These are phyloP conservation scores for Pyrenula massariospora DNA, from an alignment of 495 filamentous ascomycete species.

Conservation along the genomic window DNA sequence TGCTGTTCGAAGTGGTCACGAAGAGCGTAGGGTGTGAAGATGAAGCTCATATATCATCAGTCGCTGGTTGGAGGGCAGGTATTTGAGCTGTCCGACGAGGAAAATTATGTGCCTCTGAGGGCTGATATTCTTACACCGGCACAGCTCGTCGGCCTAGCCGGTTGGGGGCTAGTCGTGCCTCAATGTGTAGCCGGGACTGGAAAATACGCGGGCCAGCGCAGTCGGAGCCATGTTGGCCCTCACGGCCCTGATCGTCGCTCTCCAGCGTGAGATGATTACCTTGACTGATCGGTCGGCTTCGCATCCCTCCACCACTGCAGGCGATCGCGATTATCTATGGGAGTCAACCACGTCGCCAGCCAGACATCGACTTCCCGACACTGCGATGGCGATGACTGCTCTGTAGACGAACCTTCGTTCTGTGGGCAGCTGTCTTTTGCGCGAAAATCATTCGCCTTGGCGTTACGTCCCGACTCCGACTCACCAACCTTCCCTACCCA, in stretches of 20 bases:
- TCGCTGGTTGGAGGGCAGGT: slow-evolving; percentile 1
- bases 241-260: neutral
- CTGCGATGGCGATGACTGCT: neutral
- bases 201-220: neutral
- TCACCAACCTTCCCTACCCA: neutral
- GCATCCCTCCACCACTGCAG: neutral
- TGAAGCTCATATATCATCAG: too few relatives aligned
- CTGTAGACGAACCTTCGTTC: neutral
- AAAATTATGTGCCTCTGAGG: too few relatives aligned
- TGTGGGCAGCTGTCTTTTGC: neutral
- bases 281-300: neutral
- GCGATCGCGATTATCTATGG: neutral
- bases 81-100: slow-evolving; percentile 14
- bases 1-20: too few relatives aligned
- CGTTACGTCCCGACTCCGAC: neutral
- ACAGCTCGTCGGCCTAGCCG: neutral
- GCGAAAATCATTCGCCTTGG: neutral
- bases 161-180: neutral
- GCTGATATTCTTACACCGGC: neutral
- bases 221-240: neutral
- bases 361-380: neutral
- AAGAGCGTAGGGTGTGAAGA: too few relatives aligned
- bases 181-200: neutral
- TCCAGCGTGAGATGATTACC: neutral
- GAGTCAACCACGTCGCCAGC: neutral